Base-by-base conservation (phyloP, 2,329 filamentous ascomycete species). In the Dothiorella sarmentorum region DNA sequence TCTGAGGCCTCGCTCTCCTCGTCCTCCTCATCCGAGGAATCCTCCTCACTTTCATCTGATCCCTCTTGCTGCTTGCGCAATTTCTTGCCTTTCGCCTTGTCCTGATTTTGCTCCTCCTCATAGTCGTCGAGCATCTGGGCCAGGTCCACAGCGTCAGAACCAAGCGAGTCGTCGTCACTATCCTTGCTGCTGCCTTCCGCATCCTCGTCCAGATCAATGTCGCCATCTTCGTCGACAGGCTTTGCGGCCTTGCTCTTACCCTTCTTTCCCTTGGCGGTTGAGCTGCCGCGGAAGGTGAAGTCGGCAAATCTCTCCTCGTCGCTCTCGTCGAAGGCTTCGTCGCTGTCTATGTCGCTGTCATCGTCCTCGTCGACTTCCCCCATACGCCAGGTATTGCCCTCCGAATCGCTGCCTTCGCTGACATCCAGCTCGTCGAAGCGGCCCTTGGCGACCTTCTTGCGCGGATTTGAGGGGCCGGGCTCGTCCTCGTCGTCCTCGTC, bases 311-410 rank as follows among this genome's bases (percentile, higher is more conserved):
- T 83, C 69, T 96, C 92, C 67, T 94, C 87, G 67, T 96, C 92
- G 66, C 90, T 94, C 63, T 90, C 87, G 3, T 91, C 90, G 78
- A 96, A 91, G 2, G 93, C 92, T 67, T 95, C 90, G 69, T 89
- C 86, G 64, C 84, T 87, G 69, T 89, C 86, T 58, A 90, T 76
- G 62, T 88, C 85, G 57, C 82, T 85, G 66, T 89, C 87, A 62
- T 88, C 81, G 56, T 87, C 85, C 43, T 82, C 83, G 49, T 82
- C 83, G 20, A 87, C 84, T 47, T 85, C 77, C 24, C 92, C 91
- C 52, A 96, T 79, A 51, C 82, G 86, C 91, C 91, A 96, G 68
- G 89, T 85, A 66, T 95, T 89, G 20, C 91, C 91, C 61, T 92
- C 89, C 61, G 88, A 90, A 68, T 96, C 92, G 65, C 87, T 92